Evolutionary conservation across 176 grass and related monocot genomes (phyloP), one percentile per base, ranked within the genome.

Genomic region (Avena sativa): DNA sequence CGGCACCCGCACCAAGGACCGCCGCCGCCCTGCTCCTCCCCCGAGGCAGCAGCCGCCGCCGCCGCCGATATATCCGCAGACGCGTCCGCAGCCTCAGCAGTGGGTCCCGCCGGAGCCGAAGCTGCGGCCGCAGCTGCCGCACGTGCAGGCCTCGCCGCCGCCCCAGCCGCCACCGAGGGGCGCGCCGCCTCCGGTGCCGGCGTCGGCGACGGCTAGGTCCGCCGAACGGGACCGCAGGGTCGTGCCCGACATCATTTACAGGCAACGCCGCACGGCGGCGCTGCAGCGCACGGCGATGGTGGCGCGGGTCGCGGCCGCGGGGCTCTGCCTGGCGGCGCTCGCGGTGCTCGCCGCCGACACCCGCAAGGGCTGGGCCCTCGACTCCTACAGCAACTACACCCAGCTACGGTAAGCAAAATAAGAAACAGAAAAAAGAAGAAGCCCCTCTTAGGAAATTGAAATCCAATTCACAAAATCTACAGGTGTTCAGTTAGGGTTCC

Each of bases 331-430:
- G 7, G 85, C 89, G 12, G 89, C 97, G 13, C 93, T 98, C 71
- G 77, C 89, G n/a, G 85, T 98, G 51, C 90, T 98, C 79, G 87
- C 90, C 23, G 90, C 97, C 63, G 94, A 98, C 48, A 69, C 57
- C 36, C 84, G 85, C 92, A 96, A 89, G 89, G 97, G 94, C 38
- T 98, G 92, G 90, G 94, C 97, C 25, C 87, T 88, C 28, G 97
- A 98, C 48, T 96, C 93, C 38, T 98, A 90, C 79, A 82, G 58
- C 88, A 66, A 58, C 76, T 99, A 96, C 89, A 94, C 74, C 73
- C 97, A 96, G 74, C 91, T 96, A 68, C 89, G 92, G 93, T 98
- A 86, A 23, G 46, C 25, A 1, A 9, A 63, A 61, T 73, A 71
- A 34, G 17, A 20, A 71, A 20, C 25, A 48, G 1, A 72, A n/a